These are phyloP conservation scores for Fomes fomentarius DNA, from an alignment of 1,284 basidiomycete genomes.

Conservation along the genomic window DNA sequence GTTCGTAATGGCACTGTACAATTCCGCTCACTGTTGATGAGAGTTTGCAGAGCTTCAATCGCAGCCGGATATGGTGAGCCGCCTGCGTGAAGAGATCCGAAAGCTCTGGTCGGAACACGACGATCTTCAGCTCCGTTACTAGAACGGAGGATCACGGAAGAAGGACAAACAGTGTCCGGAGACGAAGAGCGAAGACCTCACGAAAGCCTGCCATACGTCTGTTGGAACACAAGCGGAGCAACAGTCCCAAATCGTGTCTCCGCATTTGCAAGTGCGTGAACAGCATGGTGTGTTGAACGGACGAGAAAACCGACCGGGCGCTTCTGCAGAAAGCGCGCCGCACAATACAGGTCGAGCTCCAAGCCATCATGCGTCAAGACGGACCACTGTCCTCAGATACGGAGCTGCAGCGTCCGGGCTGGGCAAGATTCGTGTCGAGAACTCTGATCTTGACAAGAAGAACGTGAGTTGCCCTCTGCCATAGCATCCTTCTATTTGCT, in stretches of 20 bases:
- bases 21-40: too few relatives aligned
- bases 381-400: constrained; percentile 74
- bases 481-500: too few relatives aligned
- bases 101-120: constrained; percentile 79
- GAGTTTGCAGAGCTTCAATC: constrained; percentile 69
- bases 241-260: constrained; percentile 79
- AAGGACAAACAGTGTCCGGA: constrained; percentile 86
- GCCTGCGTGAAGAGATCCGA: constrained; percentile 79
- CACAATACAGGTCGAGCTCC: constrained; percentile 77
- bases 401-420: constrained; percentile 79
- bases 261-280: constrained; percentile 86
- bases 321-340: constrained; percentile 84
- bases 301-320: constrained; percentile 80
- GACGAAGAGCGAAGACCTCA: constrained; percentile 77
- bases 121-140: constrained; percentile 73
- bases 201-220: constrained; percentile 79
- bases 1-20: constrained; percentile 41
- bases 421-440: constrained; percentile 74
- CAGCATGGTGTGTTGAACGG: constrained; percentile 79
- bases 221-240: constrained; percentile 75
- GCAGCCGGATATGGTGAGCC: constrained; percentile 74
- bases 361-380: constrained; percentile 80
- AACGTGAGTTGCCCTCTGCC: constrained; percentile 56
- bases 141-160: constrained; percentile 80
- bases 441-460: constrained; percentile 74